Percentiles rank a stretch among this genome's conserved stretches.
phyloP scores from a whole-genome alignment of 495 filamentous ascomycete genomes.

The Penicillium coprophilum region DNA sequence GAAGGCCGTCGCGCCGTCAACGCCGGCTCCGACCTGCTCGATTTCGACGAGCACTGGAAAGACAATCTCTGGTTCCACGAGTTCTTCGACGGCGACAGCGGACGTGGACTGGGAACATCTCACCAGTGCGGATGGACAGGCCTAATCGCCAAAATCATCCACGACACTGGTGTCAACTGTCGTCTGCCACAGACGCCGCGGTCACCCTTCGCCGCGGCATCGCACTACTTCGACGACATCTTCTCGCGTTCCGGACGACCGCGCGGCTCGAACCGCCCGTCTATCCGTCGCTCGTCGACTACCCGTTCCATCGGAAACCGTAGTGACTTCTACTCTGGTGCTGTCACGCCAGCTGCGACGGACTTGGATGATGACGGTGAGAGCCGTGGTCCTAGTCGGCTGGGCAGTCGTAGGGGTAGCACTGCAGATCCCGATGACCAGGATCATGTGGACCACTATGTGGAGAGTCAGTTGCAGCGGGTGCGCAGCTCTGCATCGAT shows the following conservation, averaged over 20 bases:
- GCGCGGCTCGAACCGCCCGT: slow-evolving; percentile 38
- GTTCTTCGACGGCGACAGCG: slow-evolving; percentile 92
- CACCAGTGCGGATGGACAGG: slow-evolving; percentile 99
- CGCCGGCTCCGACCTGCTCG: slow-evolving; percentile 73
- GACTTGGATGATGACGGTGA: slow-evolving; percentile 35
- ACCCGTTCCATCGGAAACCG: slow-evolving; percentile 79
- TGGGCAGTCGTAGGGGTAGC: slow-evolving; percentile 34
- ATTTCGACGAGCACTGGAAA: slow-evolving; percentile 89
- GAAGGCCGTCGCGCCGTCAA: slow-evolving; percentile 87
- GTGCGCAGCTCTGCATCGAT: slow-evolving; percentile 55
- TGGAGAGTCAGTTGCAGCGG: slow-evolving; percentile 65
- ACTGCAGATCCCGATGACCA: slow-evolving; percentile 48
- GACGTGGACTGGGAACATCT: slow-evolving; percentile 84
- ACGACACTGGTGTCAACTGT: slow-evolving; percentile 91
- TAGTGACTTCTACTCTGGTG: slow-evolving; percentile 68
- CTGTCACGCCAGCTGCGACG: slow-evolving; percentile 25
- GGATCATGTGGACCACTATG: slow-evolving; percentile 66
- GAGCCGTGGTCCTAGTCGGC: slow-evolving; percentile 30
- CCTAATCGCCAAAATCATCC: slow-evolving; percentile 91
- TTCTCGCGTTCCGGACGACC: slow-evolving; percentile 56
- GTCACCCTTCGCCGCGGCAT: slow-evolving; percentile 75
- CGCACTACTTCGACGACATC: slow-evolving; percentile 94
- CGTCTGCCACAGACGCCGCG: slow-evolving; percentile 91
- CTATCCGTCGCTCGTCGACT: slow-evolving; percentile 78
- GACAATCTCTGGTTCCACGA: slow-evolving; percentile 95